Evolutionary conservation across 139 green algal species (phyloP), one percentile per base, ranked within the genome.

Genomic region (Klebsormidium nitens): DNA sequence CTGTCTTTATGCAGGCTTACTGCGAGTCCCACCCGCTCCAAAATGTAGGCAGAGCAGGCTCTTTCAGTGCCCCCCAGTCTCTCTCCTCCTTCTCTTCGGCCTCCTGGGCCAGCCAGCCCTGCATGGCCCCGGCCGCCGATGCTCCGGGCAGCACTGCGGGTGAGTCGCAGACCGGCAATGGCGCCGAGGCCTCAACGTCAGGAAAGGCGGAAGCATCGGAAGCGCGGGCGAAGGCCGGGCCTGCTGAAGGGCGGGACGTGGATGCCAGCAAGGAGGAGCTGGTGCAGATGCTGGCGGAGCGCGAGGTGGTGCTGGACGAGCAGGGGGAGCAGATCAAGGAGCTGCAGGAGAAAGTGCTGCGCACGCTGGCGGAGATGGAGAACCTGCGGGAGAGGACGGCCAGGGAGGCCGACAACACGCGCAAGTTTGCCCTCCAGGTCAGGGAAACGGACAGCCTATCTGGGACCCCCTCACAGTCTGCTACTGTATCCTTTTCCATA

Each of bases 301-400:
- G 8, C 29, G 61, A 69, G 6, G 61, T 59, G 36, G 29, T 50
- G 44, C 44, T 72, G 42, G 5, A 36, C 3, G 64, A 42, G 14
- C 46, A 71, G 35, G 44, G 48, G 19, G 42, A 26, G 31, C 8
- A 66, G 57, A 38, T 80, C n/a, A 39, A 56, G 14, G 67, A 80
- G 5, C 26, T 69, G 56, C 89, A 89, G 28, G 90, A 96, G 57
- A 84, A 74, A 56, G 64, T 95, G 28, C 76, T 93, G 70, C 79
- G 86, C 32, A 77, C 80, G 19, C 66, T 93, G 23, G 91, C 89
- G 2, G 92, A 97, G 42, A 95, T 96, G 91, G 90, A 97, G 77
- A 96, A 96, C 72, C 60, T 96, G 64, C 77, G 92, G 35, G 74
- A 89, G 34, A 82, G 92, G 19, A 89, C 89, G 23, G 40, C 72